Conservation (phyloP, 2,329 filamentous ascomycete genomes). For the Stemphylium lycopersici region DNA sequence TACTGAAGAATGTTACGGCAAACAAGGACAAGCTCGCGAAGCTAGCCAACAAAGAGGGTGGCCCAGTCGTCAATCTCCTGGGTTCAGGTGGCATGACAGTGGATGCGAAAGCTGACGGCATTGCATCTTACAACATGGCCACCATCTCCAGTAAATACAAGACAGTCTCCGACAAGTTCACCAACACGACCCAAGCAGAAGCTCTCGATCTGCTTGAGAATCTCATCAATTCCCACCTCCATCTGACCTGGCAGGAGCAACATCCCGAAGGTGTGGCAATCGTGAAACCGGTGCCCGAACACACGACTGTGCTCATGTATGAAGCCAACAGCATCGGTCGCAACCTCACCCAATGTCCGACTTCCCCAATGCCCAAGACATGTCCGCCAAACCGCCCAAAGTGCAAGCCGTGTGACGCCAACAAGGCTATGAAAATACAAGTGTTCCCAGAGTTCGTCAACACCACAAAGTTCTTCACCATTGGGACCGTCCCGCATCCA, state of each 20-base stretch:
- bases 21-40: conserved; percentile 66
- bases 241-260: conserved; percentile 80
- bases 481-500: conserved; percentile 89
- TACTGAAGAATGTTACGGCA: conserved; percentile 63
- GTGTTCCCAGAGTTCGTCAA: conserved; percentile 74
- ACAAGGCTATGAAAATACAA: conserved; percentile 69
- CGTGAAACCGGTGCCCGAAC: conserved; percentile 76
- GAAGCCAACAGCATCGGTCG: conserved; percentile 75
- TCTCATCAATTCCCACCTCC: conserved; percentile 84
- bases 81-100: conserved; percentile 65
- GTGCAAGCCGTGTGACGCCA: conserved; percentile 73
- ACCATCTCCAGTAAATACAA: conserved; percentile 69
- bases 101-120: conserved; percentile 67
- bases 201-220: conserved; percentile 71
- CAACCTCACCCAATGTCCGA: conserved; percentile 76
- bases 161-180: conserved; percentile 68
- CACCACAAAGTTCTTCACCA: conserved; percentile 73
- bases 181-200: conserved; percentile 58
- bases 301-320: conserved; percentile 74
- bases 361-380: conserved; percentile 72
- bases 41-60: conserved; percentile 59
- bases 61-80: conserved; percentile 64
- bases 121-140: conserved; percentile 78
- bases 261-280: conserved; percentile 80
- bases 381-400: conserved; percentile 82